Evolutionary conservation across 352 stramenopile species (phyloP), one percentile per base, ranked within the genome.

Genomic region (Blastocystis sp.): DNA sequence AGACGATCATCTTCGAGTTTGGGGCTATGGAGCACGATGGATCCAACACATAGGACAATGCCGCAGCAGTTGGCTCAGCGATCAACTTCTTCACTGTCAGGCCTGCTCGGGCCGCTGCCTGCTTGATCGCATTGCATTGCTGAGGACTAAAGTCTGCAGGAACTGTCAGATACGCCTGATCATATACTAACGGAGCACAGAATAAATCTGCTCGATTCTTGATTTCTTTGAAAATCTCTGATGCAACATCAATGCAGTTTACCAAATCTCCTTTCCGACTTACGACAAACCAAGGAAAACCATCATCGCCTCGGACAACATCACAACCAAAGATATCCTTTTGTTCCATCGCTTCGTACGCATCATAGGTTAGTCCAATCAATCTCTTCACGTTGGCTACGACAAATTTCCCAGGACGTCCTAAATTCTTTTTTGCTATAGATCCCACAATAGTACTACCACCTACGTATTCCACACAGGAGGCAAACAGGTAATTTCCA

Each of bases 71-170:
- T 0, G 73, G 50, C 11, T 84, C 73, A 11, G 26, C 34, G 29
- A 84, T 84, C 23, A 84, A 41, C 26, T 84, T 84, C 8, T 37
- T 66, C n/a, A 84, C 26, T 9, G 50, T 84, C 29, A 84, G 53
- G 20, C 73, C 73, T 13, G 73, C 73, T 11, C 11, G 15, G 18
- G 13, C n/a, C 13, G 73, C 73, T 18, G 73, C 73, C 56, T 54
- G 2, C 23, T 69, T 66, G 26, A 84, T 84, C 26, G 53, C 55
- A 18, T 66, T 63, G 39, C 50, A 50, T 13, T 64, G 47, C 1
- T 8, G 3, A 6, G 26, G 34, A 20, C 20, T 50, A 26, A 66
- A 84, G 26, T 84, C 26, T 50, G 73, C 73, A 20, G 73, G 73
- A 50, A 84, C 53, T 11, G 73, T 84, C 2, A 84, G 26, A 68